A percentile compares a stretch with the other conserved stretches of the same genome.
phyloP scores from a whole-genome alignment of 257 asterid species.

The Craterostigma plantagineum region DNA sequence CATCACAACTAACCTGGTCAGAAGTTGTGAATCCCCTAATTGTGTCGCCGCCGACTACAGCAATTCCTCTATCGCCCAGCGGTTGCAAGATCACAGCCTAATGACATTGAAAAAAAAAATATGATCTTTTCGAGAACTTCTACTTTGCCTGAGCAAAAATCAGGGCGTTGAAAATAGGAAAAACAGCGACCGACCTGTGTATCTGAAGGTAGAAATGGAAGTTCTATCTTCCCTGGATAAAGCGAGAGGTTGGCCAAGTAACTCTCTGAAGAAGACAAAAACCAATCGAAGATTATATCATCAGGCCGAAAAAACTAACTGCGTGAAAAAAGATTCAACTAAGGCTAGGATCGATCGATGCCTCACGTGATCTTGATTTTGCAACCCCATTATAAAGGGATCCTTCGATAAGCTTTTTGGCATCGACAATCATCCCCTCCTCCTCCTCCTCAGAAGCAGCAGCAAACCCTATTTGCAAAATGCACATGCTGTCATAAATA shows the following conservation, averaged over 20 bases:
- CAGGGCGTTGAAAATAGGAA: no score
- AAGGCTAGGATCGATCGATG: constrained; percentile 7
- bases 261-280: constrained; percentile 44
- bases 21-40: constrained; percentile 78
- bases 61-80: constrained; percentile 67
- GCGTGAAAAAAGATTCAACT: constrained; percentile 1
- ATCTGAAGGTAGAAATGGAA: constrained; percentile 80
- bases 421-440: constrained; percentile 40
- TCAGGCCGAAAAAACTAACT: background rate
- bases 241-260: constrained; percentile 91
- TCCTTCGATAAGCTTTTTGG: constrained; percentile 43
- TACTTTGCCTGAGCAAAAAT: no score
- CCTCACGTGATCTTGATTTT: constrained; percentile 80
- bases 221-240: constrained; percentile 86
- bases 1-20: constrained; percentile 41
- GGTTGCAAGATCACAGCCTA: constrained; percentile 96
- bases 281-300: constrained; percentile 8
- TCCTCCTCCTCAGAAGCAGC: constrained; percentile 24
- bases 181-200: constrained; percentile 35
- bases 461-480: constrained; percentile 72
- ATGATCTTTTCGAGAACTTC: no score
- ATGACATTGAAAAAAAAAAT: background rate
- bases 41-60: constrained; percentile 76
- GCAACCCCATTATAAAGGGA: constrained; percentile 47
- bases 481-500: constrained; percentile 51